Percentiles rank a stretch among this genome's conserved stretches.
phyloP scores from a whole-genome alignment of 2,329 filamentous ascomycete species.

The Ophiocordyceps camponoti-floridani region DNA sequence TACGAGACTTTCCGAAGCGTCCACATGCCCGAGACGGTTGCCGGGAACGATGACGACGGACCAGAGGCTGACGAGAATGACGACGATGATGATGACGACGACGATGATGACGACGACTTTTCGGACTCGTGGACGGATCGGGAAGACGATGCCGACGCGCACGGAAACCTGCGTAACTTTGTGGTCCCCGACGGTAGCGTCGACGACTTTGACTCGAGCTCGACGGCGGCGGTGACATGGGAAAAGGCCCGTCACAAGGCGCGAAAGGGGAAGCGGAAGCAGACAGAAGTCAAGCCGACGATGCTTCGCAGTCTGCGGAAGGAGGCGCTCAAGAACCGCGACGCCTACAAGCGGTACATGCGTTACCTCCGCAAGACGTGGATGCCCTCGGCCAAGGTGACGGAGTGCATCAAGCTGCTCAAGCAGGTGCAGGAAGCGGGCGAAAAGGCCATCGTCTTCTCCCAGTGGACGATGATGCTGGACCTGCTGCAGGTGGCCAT shows the following conservation, averaged over 20 bases:
- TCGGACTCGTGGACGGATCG: background rate
- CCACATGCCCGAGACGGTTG: slow-evolving; percentile 38
- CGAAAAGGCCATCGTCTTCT: slow-evolving; percentile 60
- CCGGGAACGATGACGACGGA: slow-evolving; percentile 5
- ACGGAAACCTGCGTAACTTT: slow-evolving; percentile 17
- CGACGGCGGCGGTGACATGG: slow-evolving; percentile 18
- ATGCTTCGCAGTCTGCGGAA: slow-evolving; percentile 49
- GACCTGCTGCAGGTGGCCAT: slow-evolving; percentile 56
- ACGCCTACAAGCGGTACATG: slow-evolving; percentile 52
- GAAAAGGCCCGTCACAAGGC: slow-evolving; percentile 11
- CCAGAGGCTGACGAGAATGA: slow-evolving; percentile 1
- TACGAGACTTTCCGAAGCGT: slow-evolving; percentile 56
- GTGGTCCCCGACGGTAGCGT: slow-evolving; percentile 13
- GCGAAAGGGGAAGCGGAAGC: slow-evolving; percentile 22
- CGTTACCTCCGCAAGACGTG: slow-evolving; percentile 49
- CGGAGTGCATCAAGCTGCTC: slow-evolving; percentile 59
- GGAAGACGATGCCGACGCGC: slow-evolving; percentile 6
- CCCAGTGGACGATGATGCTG: slow-evolving; percentile 61
- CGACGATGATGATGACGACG: slow-evolving; percentile 9
- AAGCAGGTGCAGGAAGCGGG: slow-evolving; percentile 41
- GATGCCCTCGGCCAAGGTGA: slow-evolving; percentile 66
- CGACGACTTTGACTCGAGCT: slow-evolving; percentile 23
- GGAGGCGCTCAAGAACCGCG: slow-evolving; percentile 43
- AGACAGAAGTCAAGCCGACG: slow-evolving; percentile 25
- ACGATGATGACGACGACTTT: slow-evolving; percentile 4